These are phyloP conservation scores for Teratosphaeria pseudoeucalypti DNA, from an alignment of 2,329 filamentous ascomycete genomes.

Conservation along the genomic window DNA sequence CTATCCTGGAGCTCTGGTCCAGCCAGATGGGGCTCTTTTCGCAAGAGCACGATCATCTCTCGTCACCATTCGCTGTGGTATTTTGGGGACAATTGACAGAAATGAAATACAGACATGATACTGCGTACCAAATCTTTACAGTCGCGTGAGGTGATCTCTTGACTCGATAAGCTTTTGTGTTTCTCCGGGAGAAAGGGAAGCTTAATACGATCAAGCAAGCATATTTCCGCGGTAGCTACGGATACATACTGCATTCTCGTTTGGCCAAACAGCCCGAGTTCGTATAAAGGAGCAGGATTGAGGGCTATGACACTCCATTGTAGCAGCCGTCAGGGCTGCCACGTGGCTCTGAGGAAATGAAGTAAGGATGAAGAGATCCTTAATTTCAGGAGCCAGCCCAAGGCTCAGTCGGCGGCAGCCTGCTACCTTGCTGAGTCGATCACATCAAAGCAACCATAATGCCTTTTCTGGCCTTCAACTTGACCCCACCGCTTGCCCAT, in stretches of 20 bases:
- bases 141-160: background rate
- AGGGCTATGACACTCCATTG: too few relatives aligned
- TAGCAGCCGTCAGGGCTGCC: too few relatives aligned
- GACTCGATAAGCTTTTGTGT: background rate
- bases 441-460: too few relatives aligned
- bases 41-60: constrained; percentile 9
- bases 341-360: too few relatives aligned
- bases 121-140: background rate
- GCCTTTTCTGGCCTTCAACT: too few relatives aligned
- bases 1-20: constrained; percentile 1
- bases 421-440: too few relatives aligned
- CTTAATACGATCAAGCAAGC: background rate
- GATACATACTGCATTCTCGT: background rate
- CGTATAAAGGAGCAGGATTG: too few relatives aligned
- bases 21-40: constrained; percentile 4
- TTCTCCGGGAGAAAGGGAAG: background rate
- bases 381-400: too few relatives aligned
- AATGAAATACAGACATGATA: background rate
- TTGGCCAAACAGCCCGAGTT: too few relatives aligned
- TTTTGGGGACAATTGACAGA: background rate
- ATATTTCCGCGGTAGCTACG: background rate
- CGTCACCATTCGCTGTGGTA: background rate
- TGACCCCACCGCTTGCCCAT: too few relatives aligned
- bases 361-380: background rate
- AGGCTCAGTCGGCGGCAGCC: too few relatives aligned